These are phyloP conservation scores for Saccharomycopsis selenospora DNA, from an alignment of 805 yeast genomes.

Conservation along the genomic window DNA sequence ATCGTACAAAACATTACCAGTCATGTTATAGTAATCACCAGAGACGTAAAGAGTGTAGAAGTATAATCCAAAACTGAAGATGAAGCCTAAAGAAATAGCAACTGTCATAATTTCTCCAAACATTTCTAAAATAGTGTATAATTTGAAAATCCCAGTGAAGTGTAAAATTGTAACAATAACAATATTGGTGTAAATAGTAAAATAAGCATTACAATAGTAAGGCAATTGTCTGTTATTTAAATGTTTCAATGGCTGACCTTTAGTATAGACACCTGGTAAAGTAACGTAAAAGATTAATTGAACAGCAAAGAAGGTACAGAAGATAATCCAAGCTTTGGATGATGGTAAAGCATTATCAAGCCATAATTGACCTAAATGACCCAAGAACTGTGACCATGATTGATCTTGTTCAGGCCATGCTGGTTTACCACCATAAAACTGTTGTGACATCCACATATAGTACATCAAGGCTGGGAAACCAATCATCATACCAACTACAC, in stretches of 20 bases:
- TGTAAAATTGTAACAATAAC: slow-evolving; percentile 56
- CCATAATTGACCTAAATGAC: slow-evolving; percentile 39
- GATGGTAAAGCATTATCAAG: slow-evolving; percentile 43
- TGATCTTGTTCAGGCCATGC: slow-evolving; percentile 61
- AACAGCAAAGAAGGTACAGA: slow-evolving; percentile 56
- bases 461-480: slow-evolving; percentile 93
- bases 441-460: slow-evolving; percentile 91
- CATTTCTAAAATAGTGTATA: slow-evolving; percentile 68
- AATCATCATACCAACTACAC: slow-evolving; percentile 84
- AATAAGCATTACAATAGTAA: slow-evolving; percentile 88
- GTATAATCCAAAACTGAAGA: slow-evolving; percentile 63
- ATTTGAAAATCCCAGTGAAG: slow-evolving; percentile 62
- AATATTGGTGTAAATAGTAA: slow-evolving; percentile 68
- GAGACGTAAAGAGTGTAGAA: slow-evolving; percentile 55
- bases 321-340: slow-evolving; percentile 56
- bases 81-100: slow-evolving; percentile 74
- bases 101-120: slow-evolving; percentile 92
- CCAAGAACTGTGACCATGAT: slow-evolving; percentile 43
- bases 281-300: slow-evolving; percentile 74
- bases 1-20: slow-evolving; percentile 87
- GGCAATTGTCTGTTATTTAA: slow-evolving; percentile 74
- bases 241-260: slow-evolving; percentile 89
- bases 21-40: slow-evolving; percentile 80
- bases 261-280: slow-evolving; percentile 90
- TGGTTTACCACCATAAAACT: slow-evolving; percentile 65